Conservation (phyloP, 257 asterid genomes). For the Sherardia arvensis region DNA sequence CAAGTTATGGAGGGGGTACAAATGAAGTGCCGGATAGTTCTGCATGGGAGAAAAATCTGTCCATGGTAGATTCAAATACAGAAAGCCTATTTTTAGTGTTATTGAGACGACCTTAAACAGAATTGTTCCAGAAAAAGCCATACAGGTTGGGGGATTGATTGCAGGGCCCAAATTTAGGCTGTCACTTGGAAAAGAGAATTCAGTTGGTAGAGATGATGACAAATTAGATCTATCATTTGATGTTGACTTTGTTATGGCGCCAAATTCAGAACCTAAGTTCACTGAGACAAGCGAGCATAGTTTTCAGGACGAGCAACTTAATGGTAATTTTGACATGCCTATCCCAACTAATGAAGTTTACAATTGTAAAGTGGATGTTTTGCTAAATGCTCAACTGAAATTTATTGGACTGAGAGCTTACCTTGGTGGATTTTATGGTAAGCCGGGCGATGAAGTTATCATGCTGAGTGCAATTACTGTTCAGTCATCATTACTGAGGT, state of each 20-base stretch:
- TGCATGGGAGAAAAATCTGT: slow-evolving; percentile 26
- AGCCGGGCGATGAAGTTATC: slow-evolving; percentile 29
- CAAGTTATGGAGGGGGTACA: slow-evolving; percentile 17
- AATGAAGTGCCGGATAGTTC: slow-evolving; percentile 23
- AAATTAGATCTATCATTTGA: slow-evolving; percentile 35
- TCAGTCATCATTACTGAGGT: slow-evolving; percentile 49
- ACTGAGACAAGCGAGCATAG: slow-evolving; percentile 29
- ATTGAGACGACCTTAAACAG: slow-evolving; percentile 32
- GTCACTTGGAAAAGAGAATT: slow-evolving; percentile 38
- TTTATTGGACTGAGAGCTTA: slow-evolving; percentile 55
- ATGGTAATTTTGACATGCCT: slow-evolving; percentile 25
- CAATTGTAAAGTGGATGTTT: slow-evolving; percentile 35
- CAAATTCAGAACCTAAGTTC: slow-evolving; percentile 36
- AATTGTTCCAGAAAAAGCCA: slow-evolving; percentile 48
- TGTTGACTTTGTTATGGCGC: slow-evolving; percentile 51
- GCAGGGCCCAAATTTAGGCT: slow-evolving; percentile 60
- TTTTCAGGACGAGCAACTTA: slow-evolving; percentile 28
- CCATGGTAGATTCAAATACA: slow-evolving; percentile 24
- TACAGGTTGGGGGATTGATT: slow-evolving; percentile 48
- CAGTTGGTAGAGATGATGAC: slow-evolving; percentile 21
- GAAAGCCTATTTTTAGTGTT: slow-evolving; percentile 29
- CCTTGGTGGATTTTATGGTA: slow-evolving; percentile 31
- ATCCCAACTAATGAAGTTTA: slow-evolving; percentile 32
- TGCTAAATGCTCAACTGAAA: slow-evolving; percentile 37
- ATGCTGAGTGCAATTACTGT: slow-evolving; percentile 39